Conservation (phyloP, 768 basidiomycete genomes). For the Leccinellum albellum region DNA sequence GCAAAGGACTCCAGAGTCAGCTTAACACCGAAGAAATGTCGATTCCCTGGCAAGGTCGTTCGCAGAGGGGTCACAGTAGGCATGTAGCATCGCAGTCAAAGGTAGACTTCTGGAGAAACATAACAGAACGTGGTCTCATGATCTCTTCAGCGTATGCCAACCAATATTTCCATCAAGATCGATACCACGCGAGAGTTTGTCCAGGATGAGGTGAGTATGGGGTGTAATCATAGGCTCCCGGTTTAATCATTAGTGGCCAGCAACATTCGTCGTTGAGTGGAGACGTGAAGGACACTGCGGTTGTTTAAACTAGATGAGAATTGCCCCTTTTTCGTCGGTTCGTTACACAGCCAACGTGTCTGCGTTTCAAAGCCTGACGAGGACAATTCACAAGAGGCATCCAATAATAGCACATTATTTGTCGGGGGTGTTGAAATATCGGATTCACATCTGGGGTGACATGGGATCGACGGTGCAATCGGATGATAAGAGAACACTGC, state of each 20-base stretch:
- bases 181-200: neutral
- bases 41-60: conserved; percentile 13
- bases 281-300: neutral
- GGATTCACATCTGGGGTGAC: no score
- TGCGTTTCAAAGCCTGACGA: no score
- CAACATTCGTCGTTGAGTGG: neutral
- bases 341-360: no score
- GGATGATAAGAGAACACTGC: no score
- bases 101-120: neutral
- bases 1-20: conserved; percentile 40
- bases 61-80: neutral
- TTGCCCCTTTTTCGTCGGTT: no score
- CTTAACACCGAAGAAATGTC: conserved; percentile 7
- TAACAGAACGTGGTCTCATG: neutral
- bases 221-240: neutral
- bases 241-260: neutral
- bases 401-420: no score
- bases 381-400: no score
- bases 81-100: neutral
- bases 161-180: neutral
- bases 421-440: no score
- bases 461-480: no score
- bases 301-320: neutral
- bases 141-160: neutral
- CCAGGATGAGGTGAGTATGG: neutral